Base-by-base conservation (phyloP, 345 rosid species). In the Rhodomyrtus tomentosa region DNA sequence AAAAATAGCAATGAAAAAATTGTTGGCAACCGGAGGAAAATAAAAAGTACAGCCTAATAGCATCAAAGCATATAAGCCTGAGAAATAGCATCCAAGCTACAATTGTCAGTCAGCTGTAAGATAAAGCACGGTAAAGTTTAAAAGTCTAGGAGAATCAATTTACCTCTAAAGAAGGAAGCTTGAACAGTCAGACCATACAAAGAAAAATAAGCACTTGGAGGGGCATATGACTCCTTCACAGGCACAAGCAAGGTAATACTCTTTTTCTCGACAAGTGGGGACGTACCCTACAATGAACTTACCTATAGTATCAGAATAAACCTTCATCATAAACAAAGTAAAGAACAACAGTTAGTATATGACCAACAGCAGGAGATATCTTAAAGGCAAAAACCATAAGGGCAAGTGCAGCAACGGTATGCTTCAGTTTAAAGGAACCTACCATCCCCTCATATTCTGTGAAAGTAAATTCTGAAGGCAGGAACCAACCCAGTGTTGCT, bases 171-270 rank as follows among this genome's bases (percentile, higher is more conserved):
- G 90, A 95, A 96, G 12, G 96, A 91, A 83, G 98, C 95, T 91
- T 95, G 95, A 90, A 95, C 97, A 27, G 95, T 94, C 91, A 95
- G 89, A 84, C 99, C 99, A 84, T 93, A 93, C 83, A 95, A 88
- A 59, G 95, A 96, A 85, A 94, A 94, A 91, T 95, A 96, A 49
- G 98, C 99, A 89, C 98, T 93, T 79, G 99, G 97, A 76, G 99
- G 99, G 68, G 96, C 94, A 87, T 95, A 96, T 83, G 93, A 88
- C 90, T 95, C 98, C n/a, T 73, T 90, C 91, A 88, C 99, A 96
- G 50, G 95, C 95, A 89, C 94, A 93, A 21, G 95, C 98, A 86
- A 96, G 96, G 87, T 95, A 95, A 85, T 93, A 94, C 87, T 96
- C 98, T 87, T 94, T 95, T 86, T 94, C 95, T 88, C 92, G 92